Percentiles rank a stretch among this genome's conserved stretches.
These are phyloP conservation scores for Metschnikowia koreensis DNA, from an alignment of 805 yeast species.

Conservation along the genomic window DNA sequence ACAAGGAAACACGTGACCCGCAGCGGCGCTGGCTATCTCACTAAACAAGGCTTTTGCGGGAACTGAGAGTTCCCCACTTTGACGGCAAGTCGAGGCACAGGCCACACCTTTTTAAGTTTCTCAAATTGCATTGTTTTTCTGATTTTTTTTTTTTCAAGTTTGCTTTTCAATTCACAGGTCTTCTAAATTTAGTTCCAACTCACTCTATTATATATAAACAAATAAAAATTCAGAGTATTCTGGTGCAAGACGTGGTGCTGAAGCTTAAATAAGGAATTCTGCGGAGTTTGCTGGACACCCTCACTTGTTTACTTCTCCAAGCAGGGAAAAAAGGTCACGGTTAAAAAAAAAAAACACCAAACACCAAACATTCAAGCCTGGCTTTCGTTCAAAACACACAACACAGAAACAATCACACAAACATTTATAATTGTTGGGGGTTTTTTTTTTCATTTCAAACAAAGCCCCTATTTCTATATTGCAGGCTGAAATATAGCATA, in stretches of 20 bases:
- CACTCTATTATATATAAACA: no score
- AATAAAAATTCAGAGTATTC: neutral
- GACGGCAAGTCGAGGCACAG: neutral
- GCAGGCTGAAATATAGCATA: neutral
- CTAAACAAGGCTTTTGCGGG: neutral
- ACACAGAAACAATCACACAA: neutral
- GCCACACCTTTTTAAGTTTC: no score
- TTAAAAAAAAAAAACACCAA: neutral
- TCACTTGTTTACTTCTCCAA: conserved; percentile 4
- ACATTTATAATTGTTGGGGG: neutral
- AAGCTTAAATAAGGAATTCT: neutral
- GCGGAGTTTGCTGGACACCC: neutral
- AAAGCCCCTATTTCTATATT: neutral
- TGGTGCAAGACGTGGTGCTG: neutral
- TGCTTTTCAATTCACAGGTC: no score
- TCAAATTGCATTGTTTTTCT: no score
- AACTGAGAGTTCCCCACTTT: neutral
- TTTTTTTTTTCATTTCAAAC: no score
- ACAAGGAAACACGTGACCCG: neutral
- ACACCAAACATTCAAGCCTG: neutral
- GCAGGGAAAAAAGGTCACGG: conserved; percentile 1
- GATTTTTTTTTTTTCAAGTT: no score
- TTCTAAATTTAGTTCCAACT: no score
- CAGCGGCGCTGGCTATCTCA: neutral
- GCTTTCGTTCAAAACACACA: neutral